Evolutionary conservation across 805 yeast species (phyloP).

Genomic region (Ogataea corticis): DNA sequence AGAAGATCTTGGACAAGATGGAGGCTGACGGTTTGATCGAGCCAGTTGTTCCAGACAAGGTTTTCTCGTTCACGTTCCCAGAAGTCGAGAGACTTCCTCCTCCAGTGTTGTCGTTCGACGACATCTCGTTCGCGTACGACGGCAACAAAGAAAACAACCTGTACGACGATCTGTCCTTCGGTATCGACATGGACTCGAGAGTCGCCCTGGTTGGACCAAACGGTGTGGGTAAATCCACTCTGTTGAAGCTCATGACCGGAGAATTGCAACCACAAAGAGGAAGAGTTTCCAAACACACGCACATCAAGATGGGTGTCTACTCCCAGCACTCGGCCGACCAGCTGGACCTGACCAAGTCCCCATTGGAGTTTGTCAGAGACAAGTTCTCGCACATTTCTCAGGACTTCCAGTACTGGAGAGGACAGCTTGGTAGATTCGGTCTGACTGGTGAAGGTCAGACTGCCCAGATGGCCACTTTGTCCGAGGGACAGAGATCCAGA

Average conservation of each 20-base stretch:
- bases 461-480: constrained; percentile 95
- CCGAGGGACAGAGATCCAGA: constrained; percentile 99
- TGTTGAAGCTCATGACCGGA: constrained; percentile 96
- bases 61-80: constrained; percentile 91
- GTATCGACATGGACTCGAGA: constrained; percentile 99
- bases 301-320: constrained; percentile 96
- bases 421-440: constrained; percentile 96
- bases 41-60: constrained; percentile 90
- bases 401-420: constrained; percentile 98
- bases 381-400: constrained; percentile 87
- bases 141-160: constrained; percentile 81
- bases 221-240: constrained; percentile 98
- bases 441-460: constrained; percentile 99
- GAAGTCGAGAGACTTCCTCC: constrained; percentile 97
- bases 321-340: constrained; percentile 99
- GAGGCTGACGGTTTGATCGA: constrained; percentile 98
- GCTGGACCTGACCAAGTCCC: constrained; percentile 91
- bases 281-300: constrained; percentile 96
- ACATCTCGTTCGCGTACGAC: constrained; percentile 88
- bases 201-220: constrained; percentile 97
- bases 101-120: constrained; percentile 96
- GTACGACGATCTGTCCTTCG: constrained; percentile 89
- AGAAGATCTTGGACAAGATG: constrained; percentile 99
- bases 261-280: constrained; percentile 86
- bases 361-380: constrained; percentile 96